phyloP scores from a whole-genome alignment of 768 basidiomycete genomes.

The Chiua virens region DNA sequence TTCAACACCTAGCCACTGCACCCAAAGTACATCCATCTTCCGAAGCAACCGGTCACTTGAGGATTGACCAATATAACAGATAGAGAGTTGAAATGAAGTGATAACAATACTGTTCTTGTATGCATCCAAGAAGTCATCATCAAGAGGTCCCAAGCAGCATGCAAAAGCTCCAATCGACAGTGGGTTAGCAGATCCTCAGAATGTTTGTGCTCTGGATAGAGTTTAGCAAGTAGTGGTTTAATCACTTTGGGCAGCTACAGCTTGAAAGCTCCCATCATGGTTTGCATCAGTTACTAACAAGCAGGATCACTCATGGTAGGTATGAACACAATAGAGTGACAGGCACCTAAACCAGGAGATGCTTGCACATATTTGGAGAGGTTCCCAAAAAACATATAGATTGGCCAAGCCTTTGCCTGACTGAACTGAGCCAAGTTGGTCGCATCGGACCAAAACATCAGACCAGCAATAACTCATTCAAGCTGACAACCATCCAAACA shows the following conservation, averaged over 20 bases:
- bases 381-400: slow-evolving; percentile 30
- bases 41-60: too few relatives aligned
- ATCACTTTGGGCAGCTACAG: not conserved
- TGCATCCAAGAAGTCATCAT: slow-evolving; percentile 20
- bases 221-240: not conserved
- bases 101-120: slow-evolving; percentile 20
- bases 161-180: slow-evolving; percentile 19
- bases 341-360: slow-evolving; percentile 29
- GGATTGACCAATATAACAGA: too few relatives aligned
- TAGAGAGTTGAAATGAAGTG: too few relatives aligned
- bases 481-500: slow-evolving; percentile 7
- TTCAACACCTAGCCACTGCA: too few relatives aligned
- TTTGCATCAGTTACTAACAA: not conserved
- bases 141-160: slow-evolving; percentile 18
- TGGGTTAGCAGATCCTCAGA: slow-evolving; percentile 1
- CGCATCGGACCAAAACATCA: slow-evolving; percentile 21
- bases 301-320: slow-evolving; percentile 30
- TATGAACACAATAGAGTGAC: slow-evolving; percentile 45
- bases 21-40: too few relatives aligned
- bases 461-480: slow-evolving; percentile 8
- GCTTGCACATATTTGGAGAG: slow-evolving; percentile 40
- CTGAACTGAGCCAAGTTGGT: slow-evolving; percentile 16
- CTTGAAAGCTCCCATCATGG: not conserved
- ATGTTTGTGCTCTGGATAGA: not conserved
- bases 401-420: slow-evolving; percentile 19